Base-by-base conservation (phyloP, 495 filamentous ascomycete genomes). In the Umbilicaria muhlenbergii region DNA sequence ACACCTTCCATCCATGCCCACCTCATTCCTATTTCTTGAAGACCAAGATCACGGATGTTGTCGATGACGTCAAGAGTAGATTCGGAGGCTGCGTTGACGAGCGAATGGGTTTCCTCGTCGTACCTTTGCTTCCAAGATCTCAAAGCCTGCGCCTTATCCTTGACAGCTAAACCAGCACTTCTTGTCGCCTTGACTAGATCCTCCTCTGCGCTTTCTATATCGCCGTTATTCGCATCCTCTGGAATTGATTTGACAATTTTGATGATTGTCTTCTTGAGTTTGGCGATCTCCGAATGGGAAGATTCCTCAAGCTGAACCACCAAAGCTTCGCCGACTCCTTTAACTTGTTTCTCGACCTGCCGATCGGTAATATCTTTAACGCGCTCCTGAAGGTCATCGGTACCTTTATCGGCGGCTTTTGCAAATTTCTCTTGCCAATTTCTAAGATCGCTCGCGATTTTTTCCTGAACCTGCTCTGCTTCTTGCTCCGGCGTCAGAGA, bases 1-100 rank as follows among this genome's bases (percentile, higher is more conserved):
- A 99, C 75, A 33, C 81, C 81, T 41, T 95, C 89, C 71, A 85
- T 93, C 81, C 84, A 92, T 1, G 88, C 87, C 88, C 92, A 99
- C 46, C 91, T 84, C 75, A 92, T 88, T 34, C 92, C 92, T 42
- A 99, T 84, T 54, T 94, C 89, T 55, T 94, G 86, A 7, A 99
- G 69, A 2, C 87, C 86, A 7, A 94, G 68, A 49, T 95, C 86
- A 16, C 84, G 75, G 44, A 94, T 86, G 41, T 74, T 70, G 49
- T 91, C 83, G 32, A 99, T 70, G 32, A 92, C 82, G 43, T 75
- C 70, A 19, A 96, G 73, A 7, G 88, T 93, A 16, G 78, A 81
- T 45, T 85, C 63, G n/a, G 86, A 74, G 8, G 86, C 83, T 33
- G 77, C 71, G 41, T 71, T 74, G 36, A 94, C 78, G 13, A 84